Base-by-base conservation (phyloP, 164 flowering plant species). In the Hamamelis virginiana region DNA sequence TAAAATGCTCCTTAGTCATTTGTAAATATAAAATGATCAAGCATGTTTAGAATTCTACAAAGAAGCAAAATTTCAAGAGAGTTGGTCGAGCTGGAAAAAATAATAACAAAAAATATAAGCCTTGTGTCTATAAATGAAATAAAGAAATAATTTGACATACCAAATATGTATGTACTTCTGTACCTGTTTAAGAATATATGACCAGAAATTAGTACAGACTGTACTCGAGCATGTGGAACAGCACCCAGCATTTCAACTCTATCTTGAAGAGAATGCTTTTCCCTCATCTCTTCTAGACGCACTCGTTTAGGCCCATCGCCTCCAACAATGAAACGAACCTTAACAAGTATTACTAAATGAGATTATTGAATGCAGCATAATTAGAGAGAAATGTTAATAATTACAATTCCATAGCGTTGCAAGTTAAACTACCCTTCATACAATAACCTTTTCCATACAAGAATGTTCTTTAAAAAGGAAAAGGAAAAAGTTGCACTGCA, bases 301-400 rank as follows among this genome's bases (percentile, higher is more conserved):
- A 93, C 99, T 28, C 96, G 80, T 78, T 96, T 95, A 8, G 99
- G 98, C 19, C 99, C 99, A 86, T 95, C 99, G 69, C 99, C 98
- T 69, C 99, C 99, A 77, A 92, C 73, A 66, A 96, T 80, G 75
- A 96, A 96, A 67, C 92, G 86, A 65, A 93, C 98, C 98, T 95
- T 68, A 58, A 70, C 16, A 77, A 22, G 67, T 0, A 61, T 50
- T 67, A 65, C 77, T 22, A 45, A 62, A 60, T 53, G 72, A 76
- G 61, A 70, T 27, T 25, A 63, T 4, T 43, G 38, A 73, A 47
- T 26, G 38, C 43, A 1, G 26, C 26, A n/a, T 15, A 65, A 28
- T 23, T 33, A 55, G 9, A 59, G 10, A 59, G 43, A 59, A 22
- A 53, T 59, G 41, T 21, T 10, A 57, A 27, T 28, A 71, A 56